These are phyloP conservation scores for Daldinia decipiens DNA, from an alignment of 495 filamentous ascomycete genomes.

Conservation along the genomic window DNA sequence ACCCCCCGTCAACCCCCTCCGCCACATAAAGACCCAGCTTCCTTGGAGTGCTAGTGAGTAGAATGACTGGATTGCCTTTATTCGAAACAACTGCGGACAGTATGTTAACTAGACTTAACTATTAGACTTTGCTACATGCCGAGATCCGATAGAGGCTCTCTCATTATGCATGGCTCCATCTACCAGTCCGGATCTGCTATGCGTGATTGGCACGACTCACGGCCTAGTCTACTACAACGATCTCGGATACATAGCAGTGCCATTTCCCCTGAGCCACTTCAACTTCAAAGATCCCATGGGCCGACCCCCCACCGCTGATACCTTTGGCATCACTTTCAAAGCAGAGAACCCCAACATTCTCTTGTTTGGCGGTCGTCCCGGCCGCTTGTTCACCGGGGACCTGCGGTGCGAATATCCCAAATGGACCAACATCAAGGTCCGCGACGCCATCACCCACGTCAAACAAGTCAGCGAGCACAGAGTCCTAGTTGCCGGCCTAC, in stretches of 20 bases:
- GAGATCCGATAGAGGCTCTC: not conserved
- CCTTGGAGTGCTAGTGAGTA: not conserved
- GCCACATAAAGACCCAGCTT: not conserved
- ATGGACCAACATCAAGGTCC: slow-evolving; percentile 35
- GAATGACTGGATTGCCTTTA: not conserved
- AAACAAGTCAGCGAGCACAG: slow-evolving; percentile 46
- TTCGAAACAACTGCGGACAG: not conserved
- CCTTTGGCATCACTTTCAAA: slow-evolving; percentile 47
- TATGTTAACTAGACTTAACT: not conserved
- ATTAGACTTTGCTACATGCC: not conserved
- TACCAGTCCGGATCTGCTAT: slow-evolving; percentile 34
- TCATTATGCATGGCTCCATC: slow-evolving; percentile 11
- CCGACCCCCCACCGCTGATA: slow-evolving; percentile 30
- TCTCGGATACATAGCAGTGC: not conserved
- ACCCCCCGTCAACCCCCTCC: not conserved
- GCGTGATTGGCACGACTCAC: slow-evolving; percentile 47
- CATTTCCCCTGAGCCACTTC: not conserved
- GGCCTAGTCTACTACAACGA: slow-evolving; percentile 41
- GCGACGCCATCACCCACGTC: slow-evolving; percentile 49
- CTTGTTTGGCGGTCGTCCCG: slow-evolving; percentile 53
- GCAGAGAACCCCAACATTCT: slow-evolving; percentile 41
- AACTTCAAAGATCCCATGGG: not conserved
- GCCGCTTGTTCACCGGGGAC: slow-evolving; percentile 49
- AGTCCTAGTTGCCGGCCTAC: slow-evolving; percentile 53
- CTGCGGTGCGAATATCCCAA: slow-evolving; percentile 38